These are phyloP conservation scores for Talaromyces rugulosus DNA, from an alignment of 2,329 filamentous ascomycete genomes.

Conservation along the genomic window DNA sequence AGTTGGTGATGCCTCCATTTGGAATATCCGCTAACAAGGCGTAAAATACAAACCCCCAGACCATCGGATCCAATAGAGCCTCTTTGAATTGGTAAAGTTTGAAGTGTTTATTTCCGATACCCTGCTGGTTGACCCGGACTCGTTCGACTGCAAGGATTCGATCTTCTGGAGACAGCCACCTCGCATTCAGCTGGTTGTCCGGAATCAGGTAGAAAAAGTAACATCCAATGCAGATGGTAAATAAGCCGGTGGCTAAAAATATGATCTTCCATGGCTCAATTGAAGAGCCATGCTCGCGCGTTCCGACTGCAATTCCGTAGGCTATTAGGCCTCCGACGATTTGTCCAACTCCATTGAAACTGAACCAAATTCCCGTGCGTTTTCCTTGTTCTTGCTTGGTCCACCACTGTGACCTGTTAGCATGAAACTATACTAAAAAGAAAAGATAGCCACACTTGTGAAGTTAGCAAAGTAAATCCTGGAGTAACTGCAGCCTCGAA, in stretches of 20 bases:
- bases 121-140: slow-evolving; percentile 70
- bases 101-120: slow-evolving; percentile 66
- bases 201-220: slow-evolving; percentile 52
- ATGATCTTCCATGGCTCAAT: slow-evolving; percentile 65
- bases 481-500: slow-evolving; percentile 67
- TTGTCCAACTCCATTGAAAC: slow-evolving; percentile 61
- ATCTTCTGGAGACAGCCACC: slow-evolving; percentile 63
- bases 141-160: slow-evolving; percentile 65
- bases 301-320: slow-evolving; percentile 59
- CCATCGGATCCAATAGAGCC: slow-evolving; percentile 54
- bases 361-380: slow-evolving; percentile 64
- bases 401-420: slow-evolving; percentile 54
- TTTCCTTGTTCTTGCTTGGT: slow-evolving; percentile 64
- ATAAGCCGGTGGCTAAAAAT: slow-evolving; percentile 51
- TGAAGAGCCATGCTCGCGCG: slow-evolving; percentile 49
- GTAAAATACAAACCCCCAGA: slow-evolving; percentile 58
- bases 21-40: slow-evolving; percentile 55
- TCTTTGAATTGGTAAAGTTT: slow-evolving; percentile 63
- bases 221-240: slow-evolving; percentile 47
- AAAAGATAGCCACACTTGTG: slow-evolving; percentile 34
- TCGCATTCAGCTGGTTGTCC: slow-evolving; percentile 58
- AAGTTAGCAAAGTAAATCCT: slow-evolving; percentile 64
- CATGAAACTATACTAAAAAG: neutral
- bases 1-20: slow-evolving; percentile 58
- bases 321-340: slow-evolving; percentile 61